Conservation (phyloP, 345 rosid species). For the Triadica sebifera region DNA sequence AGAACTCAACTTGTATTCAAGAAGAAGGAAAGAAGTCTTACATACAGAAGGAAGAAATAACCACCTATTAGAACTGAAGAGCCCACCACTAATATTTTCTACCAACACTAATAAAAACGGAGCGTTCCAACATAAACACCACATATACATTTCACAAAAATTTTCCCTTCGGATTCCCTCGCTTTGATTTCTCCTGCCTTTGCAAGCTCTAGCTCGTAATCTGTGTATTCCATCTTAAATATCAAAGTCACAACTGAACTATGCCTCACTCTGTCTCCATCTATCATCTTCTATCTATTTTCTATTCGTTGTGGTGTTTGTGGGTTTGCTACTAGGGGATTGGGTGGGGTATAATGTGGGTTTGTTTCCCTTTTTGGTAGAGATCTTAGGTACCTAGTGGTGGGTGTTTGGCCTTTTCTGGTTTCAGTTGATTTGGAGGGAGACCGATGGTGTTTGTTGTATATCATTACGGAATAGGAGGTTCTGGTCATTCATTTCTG, state of each 20-base stretch:
- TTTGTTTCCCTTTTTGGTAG: constrained; percentile 32
- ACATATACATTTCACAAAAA: too few species aligned
- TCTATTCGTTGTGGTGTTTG: constrained; percentile 8
- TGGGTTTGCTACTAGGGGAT: constrained; percentile 21
- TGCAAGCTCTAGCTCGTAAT: constrained; percentile 8
- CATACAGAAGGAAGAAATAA: too few species aligned
- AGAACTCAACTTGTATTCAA: too few species aligned
- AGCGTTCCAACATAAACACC: too few species aligned
- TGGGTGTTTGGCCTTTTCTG: constrained; percentile 30
- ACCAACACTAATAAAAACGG: too few species aligned
- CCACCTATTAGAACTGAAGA: too few species aligned
- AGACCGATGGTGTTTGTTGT: constrained; percentile 6
- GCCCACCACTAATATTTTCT: too few species aligned
- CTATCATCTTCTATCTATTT: neutral
- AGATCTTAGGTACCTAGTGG: constrained; percentile 32
- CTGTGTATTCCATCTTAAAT: constrained; percentile 32
- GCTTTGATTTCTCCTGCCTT: constrained; percentile 30
- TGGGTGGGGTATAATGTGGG: constrained; percentile 27
- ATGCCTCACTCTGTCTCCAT: constrained; percentile 8
- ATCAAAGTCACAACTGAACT: constrained; percentile 29
- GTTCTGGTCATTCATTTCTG: neutral
- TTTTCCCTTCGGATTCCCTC: constrained; percentile 39
- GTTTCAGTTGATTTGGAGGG: constrained; percentile 9
- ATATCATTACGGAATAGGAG: neutral
- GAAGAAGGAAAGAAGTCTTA: too few species aligned